phyloP scores from a whole-genome alignment of 2,329 filamentous ascomycete genomes.

The Phialophora expanda region DNA sequence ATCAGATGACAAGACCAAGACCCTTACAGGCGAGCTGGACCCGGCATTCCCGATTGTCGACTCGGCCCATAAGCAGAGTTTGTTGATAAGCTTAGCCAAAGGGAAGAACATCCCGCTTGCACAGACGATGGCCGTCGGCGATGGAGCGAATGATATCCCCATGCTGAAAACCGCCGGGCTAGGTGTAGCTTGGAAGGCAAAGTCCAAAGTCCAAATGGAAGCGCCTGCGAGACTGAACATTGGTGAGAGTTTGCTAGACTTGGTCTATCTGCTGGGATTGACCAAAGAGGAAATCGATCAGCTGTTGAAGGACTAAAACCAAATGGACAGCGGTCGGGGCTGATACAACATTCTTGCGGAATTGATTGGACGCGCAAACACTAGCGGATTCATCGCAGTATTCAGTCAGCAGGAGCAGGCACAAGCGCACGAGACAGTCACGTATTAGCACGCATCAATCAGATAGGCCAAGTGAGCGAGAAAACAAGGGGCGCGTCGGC shows the following conservation, averaged over 20 bases:
- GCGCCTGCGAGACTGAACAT: conserved; percentile 64
- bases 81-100: conserved; percentile 61
- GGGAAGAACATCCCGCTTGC: conserved; percentile 60
- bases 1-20: conserved; percentile 52
- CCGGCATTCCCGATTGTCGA: conserved; percentile 62
- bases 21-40: conserved; percentile 63
- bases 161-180: conserved; percentile 68
- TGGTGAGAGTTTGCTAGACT: conserved; percentile 61
- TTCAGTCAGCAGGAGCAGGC: not conserved
- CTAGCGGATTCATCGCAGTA: not conserved
- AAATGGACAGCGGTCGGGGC: not conserved
- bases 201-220: conserved; percentile 66
- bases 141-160: conserved; percentile 68
- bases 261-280: conserved; percentile 64
- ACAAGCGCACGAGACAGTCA: not conserved
- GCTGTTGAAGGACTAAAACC: conserved; percentile 43
- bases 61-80: conserved; percentile 61
- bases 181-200: conserved; percentile 68
- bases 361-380: not conserved
- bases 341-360: not conserved
- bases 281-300: conserved; percentile 57
- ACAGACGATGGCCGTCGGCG: conserved; percentile 64
- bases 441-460: not conserved
- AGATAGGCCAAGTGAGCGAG: not conserved
- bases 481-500: not conserved